Base-by-base conservation (phyloP, 2,329 filamentous ascomycete species). In the Cadophora sp. region DNA sequence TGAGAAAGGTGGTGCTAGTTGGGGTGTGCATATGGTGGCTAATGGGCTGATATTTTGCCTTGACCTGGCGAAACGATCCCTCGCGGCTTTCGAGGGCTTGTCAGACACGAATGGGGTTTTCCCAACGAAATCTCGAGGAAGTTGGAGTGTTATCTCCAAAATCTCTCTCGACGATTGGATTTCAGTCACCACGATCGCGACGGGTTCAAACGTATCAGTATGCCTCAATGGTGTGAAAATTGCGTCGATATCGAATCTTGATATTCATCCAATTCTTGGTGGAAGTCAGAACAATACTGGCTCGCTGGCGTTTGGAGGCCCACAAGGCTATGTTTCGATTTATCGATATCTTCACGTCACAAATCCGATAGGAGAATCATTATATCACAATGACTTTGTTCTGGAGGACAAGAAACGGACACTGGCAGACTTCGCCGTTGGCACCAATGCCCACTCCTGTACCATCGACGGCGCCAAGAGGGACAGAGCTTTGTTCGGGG, bases 401-500 rank as follows among this genome's bases (percentile, higher is more conserved):
- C n/a, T 65, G 0, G 50, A 56, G 14, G 65, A 69, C 39, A 69
- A 70, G 47, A 58, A 27, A 11, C 67, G 69, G 2, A 72, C 67
- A 39, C 48, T 72, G 22, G 59, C 66, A 6, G 71, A 72, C 55
- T 72, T 72, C 55, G 48, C 53, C 8, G 68, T 72, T n/a, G 69
- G 71, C 4, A 70, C 70, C 4, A 73, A 73, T 61, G 20, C 55
- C n/a, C 64, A 70, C 8, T 50, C 70, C 24, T 69, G 69, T 41
- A 73, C 65, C 47, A 75, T 74, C 1, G 85, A 89, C 72, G 86
- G 85, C 18, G 84, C 85, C 0, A 88, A 88, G 73, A 80, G 86
- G 43, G 86, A 88, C 71, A 80, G 85, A 13, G 78, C 86, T 33
- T 82, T 88, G 2, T 89, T 86, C 84, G 84, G 85, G 9, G 86